Evolutionary conservation across 805 yeast species (phyloP), one percentile per base, ranked within the genome.

Genomic region (Metschnikowia henanensis): DNA sequence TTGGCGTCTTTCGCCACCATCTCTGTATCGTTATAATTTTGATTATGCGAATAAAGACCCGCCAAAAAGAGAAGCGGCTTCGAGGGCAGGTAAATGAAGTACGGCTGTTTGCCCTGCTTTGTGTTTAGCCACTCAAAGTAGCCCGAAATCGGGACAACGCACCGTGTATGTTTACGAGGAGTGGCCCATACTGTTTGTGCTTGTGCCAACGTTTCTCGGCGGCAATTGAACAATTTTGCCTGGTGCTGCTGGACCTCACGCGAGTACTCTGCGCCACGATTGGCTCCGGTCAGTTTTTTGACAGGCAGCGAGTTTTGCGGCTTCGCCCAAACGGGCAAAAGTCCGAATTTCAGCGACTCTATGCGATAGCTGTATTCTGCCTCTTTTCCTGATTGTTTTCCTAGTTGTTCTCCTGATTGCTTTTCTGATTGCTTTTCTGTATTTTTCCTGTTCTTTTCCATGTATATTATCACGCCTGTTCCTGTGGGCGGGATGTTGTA

Each of bases 131-230:
- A 91, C 62, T 91, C 97, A 57, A 79, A 91, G 61, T 91, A 91
- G 0, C 97, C 97, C 55, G 79, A 76, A 30, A 87, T 75, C 0
- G 95, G 92, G 0, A 89, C 79, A 1, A 84, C 81, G 59, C 96
- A 90, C 30, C 96, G 67, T 5, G 68, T 66, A 7, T 64, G 63
- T 19, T 72, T 64, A 29, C 73, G 64, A 5, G 78, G 69, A 1
- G 68, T 48, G 6, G 68, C 68, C 96, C 96, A 90, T 31, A 84
- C 62, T 18, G 72, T 66, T 33, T 74, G 71, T 1, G 65, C 61
- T 4, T 72, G 69, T 0, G 55, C 53, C 9, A 89, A 54, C 6
- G 83, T 75, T 50, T 89, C 96, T 28, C 66, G 65, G 17, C 94
- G 66, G 20, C 95, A 89, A 65, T 90, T 90, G 70, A 90, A 84